Base-by-base conservation (phyloP, 2,329 filamentous ascomycete genomes). In the Trichophyton simii region DNA sequence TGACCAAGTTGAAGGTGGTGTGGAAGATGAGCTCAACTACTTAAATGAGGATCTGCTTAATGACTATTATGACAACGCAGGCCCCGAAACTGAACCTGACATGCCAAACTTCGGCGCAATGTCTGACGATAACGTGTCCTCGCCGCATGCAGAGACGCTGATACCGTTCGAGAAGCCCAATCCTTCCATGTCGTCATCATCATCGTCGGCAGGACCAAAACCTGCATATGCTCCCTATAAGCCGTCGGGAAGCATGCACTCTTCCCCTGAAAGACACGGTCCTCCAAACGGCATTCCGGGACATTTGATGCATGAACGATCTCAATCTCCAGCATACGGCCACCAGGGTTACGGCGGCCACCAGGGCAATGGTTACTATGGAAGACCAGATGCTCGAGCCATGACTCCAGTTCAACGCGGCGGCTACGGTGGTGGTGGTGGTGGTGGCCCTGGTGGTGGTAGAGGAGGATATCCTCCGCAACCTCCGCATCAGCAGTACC, bases 91-190 rank as follows among this genome's bases (percentile, higher is more conserved):
- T 58, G 80, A 83, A 57, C 77, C 78, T 18, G 82, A 85, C 57
- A 85, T 86, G 82, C 83, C 83, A 1, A 81, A 86, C 65, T 86
- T 86, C 66, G 82, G 84, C 67, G 80, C 79, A 1, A 79, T 81
- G 63, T 74, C 77, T n/a, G 70, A 76, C 25, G 62, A 67, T 4
- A 66, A 62, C 18, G 65, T 67, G 31, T 66, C 71, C 4, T 66
- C 64, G 8, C 67, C 70, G 20, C 70, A 72, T 64, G 72, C 75
- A 62, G 70, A 66, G 58, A 58, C 55, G n/a, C 54, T 71, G 22
- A 67, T 72, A 61, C 72, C 72, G 22, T 65, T 74, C 59, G 72
- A 74, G 34, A 70, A 68, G 50, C 63, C 65, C 7, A 70, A 62
- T 60, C 62, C 11, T 38, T 8, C 34, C 28, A 31, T 31, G 34